Percentiles rank a stretch among this genome's conserved stretches.
phyloP scores from a whole-genome alignment of 2,329 filamentous ascomycete species.

The Claviceps sp. region DNA sequence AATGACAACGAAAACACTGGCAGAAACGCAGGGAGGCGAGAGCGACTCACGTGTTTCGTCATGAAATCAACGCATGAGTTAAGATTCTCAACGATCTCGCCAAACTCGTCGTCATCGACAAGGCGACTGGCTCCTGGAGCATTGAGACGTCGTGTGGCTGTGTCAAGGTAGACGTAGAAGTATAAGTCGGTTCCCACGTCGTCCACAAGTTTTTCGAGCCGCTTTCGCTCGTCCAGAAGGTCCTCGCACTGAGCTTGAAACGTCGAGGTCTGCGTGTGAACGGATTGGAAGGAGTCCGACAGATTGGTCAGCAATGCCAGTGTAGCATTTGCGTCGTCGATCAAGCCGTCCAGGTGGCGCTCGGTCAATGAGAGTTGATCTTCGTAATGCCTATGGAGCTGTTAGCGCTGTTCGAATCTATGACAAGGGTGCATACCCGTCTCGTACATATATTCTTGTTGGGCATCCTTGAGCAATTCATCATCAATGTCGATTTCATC shows the following conservation, averaged over 20 bases:
- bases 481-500: slow-evolving; percentile 36
- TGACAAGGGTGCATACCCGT: too few species aligned
- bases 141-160: slow-evolving; percentile 78
- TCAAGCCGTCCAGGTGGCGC: slow-evolving; percentile 65
- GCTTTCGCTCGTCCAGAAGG: slow-evolving; percentile 67
- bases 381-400: slow-evolving; percentile 48
- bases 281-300: slow-evolving; percentile 73
- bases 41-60: slow-evolving; percentile 57
- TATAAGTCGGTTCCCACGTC: slow-evolving; percentile 81
- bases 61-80: slow-evolving; percentile 91
- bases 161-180: slow-evolving; percentile 89
- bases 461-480: slow-evolving; percentile 65
- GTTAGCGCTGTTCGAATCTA: slow-evolving; percentile 14
- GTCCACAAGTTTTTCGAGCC: slow-evolving; percentile 65
- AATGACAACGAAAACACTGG: not conserved
- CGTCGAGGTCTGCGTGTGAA: slow-evolving; percentile 81
- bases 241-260: slow-evolving; percentile 90
- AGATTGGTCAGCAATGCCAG: slow-evolving; percentile 65
- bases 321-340: slow-evolving; percentile 63
- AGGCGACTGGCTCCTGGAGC: slow-evolving; percentile 78
- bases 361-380: slow-evolving; percentile 73
- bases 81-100: slow-evolving; percentile 74
- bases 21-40: not conserved
- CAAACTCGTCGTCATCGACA: slow-evolving; percentile 73
- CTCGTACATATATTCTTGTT: slow-evolving; percentile 68